Evolutionary conservation across 352 stramenopile genomes (phyloP).

Genomic region (Pseudoperonospora humuli): DNA sequence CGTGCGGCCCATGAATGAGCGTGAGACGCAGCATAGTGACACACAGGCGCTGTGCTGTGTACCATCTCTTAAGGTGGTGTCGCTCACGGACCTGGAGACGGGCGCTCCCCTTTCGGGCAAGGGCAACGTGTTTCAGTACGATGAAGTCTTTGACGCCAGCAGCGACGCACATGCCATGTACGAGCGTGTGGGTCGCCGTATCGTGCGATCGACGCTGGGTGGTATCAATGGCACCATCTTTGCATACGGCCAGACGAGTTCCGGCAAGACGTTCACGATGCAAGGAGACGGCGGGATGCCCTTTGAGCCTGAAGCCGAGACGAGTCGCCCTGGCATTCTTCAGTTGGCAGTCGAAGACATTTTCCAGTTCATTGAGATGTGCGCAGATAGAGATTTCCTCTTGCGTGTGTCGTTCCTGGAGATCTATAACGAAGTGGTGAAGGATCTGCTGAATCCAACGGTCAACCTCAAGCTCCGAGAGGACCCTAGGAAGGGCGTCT

Average conservation of each 20-base stretch:
- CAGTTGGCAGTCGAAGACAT: slow-evolving; percentile 93
- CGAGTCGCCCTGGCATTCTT: slow-evolving; percentile 46
- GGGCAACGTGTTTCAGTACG: slow-evolving; percentile 73
- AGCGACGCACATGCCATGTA: slow-evolving; percentile 56
- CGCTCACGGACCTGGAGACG: slow-evolving; percentile 39
- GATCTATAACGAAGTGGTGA: slow-evolving; percentile 99
- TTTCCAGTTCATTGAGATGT: slow-evolving; percentile 81
- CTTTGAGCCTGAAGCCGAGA: slow-evolving; percentile 10
- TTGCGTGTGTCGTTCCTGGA: slow-evolving; percentile 97
- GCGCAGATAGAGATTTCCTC: slow-evolving; percentile 88
- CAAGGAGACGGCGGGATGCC: slow-evolving; percentile 55
- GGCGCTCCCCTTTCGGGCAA: slow-evolving; percentile 51
- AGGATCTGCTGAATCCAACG: slow-evolving; percentile 87
- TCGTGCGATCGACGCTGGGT: slow-evolving; percentile 59
- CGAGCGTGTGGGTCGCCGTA: slow-evolving; percentile 47
- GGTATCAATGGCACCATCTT: slow-evolving; percentile 90
- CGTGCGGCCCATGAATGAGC: slow-evolving; percentile 68
- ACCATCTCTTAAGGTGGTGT: slow-evolving; percentile 38
- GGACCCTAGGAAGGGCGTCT: slow-evolving; percentile 92
- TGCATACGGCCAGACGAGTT: slow-evolving; percentile 94
- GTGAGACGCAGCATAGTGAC: slow-evolving; percentile 45
- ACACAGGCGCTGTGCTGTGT: slow-evolving; percentile 35
- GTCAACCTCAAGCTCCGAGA: slow-evolving; percentile 85
- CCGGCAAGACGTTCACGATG: slow-evolving; percentile 97
- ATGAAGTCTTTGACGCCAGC: slow-evolving; percentile 61